Evolutionary conservation across 139 green algal genomes (phyloP), one percentile per base, ranked within the genome.

Genomic region (Trebouxia sp.): DNA sequence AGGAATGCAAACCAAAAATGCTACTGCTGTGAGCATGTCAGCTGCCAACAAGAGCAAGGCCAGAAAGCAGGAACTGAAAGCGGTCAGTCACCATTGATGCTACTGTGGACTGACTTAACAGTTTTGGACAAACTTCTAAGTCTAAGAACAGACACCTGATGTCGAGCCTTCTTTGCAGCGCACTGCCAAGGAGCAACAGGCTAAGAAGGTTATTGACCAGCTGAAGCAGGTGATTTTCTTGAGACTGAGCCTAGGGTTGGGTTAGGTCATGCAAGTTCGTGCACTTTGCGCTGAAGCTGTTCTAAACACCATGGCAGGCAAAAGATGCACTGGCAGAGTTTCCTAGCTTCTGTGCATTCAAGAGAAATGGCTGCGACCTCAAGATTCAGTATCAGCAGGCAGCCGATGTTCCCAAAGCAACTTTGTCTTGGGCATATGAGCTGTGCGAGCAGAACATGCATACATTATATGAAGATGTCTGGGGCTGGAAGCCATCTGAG

Each of bases 401-500:
- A 41, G 28, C 17, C 1, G 53, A 81, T 28, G 41, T 86, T 47
- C 51, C 81, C 6, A 5, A 41, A 15, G n/a, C 15, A 8, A 30
- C 58, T 11, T 35, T 78, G 47, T 39, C 77, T 17, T 88, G 84
- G 84, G 84, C 81, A 17, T 79, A 86, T 47, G 58, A 51, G 0
- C 77, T 88, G 20, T 86, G 81, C 15, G 80, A 84, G 32, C 17
- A 30, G 6, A 84, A 88, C 62, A 88, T 88, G 84, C 32, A 79
- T 47, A 82, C 66, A 55, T 42, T 82, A 22, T 80, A 76, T 50
- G 24, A 85, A 50, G 28, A 62, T 1, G 83, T 58, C 1, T 90
- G 87, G 83, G 87, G 85, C 32, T 91, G 87, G 87, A 81, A 76
- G 51, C 45, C 83, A 17, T 43, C 37, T 2, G 76, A 77, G 26